Evolutionary conservation across 2,329 filamentous ascomycete species (phyloP).

Genomic region (Clarireedia paspali): DNA sequence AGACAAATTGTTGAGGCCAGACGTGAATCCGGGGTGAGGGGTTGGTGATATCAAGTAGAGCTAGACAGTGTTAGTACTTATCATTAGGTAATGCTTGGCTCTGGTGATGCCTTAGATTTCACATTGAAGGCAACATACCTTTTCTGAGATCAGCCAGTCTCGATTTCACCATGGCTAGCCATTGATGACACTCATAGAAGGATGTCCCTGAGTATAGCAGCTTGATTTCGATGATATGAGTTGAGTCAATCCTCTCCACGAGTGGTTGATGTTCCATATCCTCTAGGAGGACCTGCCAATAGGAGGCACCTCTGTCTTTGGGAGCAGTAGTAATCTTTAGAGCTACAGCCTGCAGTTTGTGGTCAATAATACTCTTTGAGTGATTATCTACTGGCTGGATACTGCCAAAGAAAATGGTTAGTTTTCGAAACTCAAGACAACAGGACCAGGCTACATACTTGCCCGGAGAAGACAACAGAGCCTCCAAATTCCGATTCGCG

Average conservation of each 20-base stretch:
- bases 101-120: no score
- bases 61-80: neutral
- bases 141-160: slow-evolving; percentile 11
- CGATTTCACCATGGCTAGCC: slow-evolving; percentile 14
- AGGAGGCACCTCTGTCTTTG: neutral
- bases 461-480: neutral
- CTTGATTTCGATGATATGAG: slow-evolving; percentile 6
- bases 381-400: no score
- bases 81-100: neutral
- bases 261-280: neutral
- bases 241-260: neutral
- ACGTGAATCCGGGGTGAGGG: neutral
- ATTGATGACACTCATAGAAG: slow-evolving; percentile 10
- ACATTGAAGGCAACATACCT: slow-evolving; percentile 7
- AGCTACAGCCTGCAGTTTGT: no score
- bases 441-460: neutral
- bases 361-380: no score
- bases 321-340: no score
- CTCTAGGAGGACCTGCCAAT: neutral
- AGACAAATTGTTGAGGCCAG: slow-evolving; percentile 16
- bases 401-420: neutral
- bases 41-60: neutral
- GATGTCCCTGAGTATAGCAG: slow-evolving; percentile 15
- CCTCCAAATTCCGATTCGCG: neutral
- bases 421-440: neutral